Evolutionary conservation across 148 eudicot species (phyloP).

Genomic region (Silene latifolia): DNA sequence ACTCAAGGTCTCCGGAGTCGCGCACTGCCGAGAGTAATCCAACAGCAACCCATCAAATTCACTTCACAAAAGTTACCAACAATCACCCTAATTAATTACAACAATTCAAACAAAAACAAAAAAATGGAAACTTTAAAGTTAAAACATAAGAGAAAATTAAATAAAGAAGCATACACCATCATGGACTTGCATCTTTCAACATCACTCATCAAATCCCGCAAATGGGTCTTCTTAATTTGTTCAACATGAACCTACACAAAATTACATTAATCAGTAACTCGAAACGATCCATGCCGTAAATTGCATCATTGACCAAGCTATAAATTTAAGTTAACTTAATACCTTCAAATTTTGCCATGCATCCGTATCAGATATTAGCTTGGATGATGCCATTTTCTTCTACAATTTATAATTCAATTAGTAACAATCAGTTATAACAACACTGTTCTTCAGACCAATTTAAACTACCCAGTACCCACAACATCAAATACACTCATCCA

Average conservation of each 20-base stretch:
- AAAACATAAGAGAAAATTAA: neutral
- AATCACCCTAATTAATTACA: neutral
- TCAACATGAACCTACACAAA: conserved; percentile 73
- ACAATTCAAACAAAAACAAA: neutral
- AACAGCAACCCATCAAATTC: conserved; percentile 71
- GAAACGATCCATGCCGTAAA: neutral
- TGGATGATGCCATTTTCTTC: conserved; percentile 59
- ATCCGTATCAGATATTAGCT: conserved; percentile 61
- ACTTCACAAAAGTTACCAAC: conserved; percentile 33
- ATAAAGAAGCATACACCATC: conserved; percentile 66
- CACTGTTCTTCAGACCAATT: neutral
- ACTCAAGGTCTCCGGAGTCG: conserved; percentile 59
- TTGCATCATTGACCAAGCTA: conserved; percentile 1
- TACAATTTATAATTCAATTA: conserved; percentile 24
- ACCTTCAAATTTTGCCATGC: conserved; percentile 85
- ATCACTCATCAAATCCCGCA: conserved; percentile 82
- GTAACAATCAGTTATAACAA: neutral
- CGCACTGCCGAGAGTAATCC: conserved; percentile 90
- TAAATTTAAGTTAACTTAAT: neutral
- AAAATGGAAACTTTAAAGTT: neutral
- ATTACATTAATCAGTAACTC: too few species aligned
- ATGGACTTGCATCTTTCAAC: conserved; percentile 75
- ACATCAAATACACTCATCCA: neutral
- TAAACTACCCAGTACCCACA: neutral
- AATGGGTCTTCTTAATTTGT: conserved; percentile 74